These are phyloP conservation scores for Leishmania turanica DNA, from an alignment of 208 protist species.

Conservation along the genomic window DNA sequence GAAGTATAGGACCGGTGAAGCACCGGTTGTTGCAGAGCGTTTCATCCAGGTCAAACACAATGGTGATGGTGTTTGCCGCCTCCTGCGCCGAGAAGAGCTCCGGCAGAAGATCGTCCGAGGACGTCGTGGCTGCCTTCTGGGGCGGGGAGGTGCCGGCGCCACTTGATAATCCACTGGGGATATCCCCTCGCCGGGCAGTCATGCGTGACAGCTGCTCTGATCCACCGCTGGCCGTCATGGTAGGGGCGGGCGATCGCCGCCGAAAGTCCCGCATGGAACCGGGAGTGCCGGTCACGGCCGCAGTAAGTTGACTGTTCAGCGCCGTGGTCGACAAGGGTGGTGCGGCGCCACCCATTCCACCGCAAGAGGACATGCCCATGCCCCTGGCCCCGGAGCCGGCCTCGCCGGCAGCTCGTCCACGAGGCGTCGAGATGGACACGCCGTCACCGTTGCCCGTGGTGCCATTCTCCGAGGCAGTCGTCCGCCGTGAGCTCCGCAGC, in stretches of 20 bases:
- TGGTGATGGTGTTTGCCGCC: slow-evolving; percentile 66
- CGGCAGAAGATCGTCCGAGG: slow-evolving; percentile 40
- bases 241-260: not conserved
- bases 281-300: not conserved
- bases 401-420: not conserved
- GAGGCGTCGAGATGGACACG: not conserved
- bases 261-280: not conserved
- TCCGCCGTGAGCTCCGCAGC: not conserved
- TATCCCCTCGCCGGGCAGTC: not conserved
- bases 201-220: not conserved
- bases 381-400: not conserved
- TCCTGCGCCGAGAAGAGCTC: slow-evolving; percentile 42
- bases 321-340: not conserved
- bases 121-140: not conserved
- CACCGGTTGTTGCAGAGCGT: slow-evolving; percentile 90
- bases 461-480: not conserved
- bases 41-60: slow-evolving; percentile 93
- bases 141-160: not conserved
- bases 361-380: not conserved
- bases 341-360: not conserved
- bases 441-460: not conserved
- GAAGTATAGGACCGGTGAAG: slow-evolving; percentile 56
- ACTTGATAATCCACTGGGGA: not conserved
- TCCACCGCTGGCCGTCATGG: not conserved
- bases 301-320: not conserved